phyloP scores from a whole-genome alignment of 2,329 filamentous ascomycete genomes.

The Beauveria caledonica region DNA sequence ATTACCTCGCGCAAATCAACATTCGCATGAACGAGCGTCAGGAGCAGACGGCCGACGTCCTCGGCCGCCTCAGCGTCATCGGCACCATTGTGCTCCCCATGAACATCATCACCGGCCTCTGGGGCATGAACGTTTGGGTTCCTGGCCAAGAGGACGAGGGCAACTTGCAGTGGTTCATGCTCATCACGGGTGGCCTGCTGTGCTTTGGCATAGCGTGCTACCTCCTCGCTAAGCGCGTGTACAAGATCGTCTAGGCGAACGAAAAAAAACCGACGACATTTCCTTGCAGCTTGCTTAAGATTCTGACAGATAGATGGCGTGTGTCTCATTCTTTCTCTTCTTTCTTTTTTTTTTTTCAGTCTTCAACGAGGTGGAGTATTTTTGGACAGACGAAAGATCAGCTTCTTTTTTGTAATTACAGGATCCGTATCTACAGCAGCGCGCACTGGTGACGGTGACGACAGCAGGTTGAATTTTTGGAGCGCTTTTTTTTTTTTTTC shows the following conservation, averaged over 20 bases:
- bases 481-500: background rate
- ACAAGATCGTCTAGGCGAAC: conserved; percentile 59
- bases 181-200: conserved; percentile 65
- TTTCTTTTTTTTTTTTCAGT: background rate
- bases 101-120: conserved; percentile 98
- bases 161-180: conserved; percentile 67
- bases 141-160: conserved; percentile 79
- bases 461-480: background rate
- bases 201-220: conserved; percentile 75
- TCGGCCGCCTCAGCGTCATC: conserved; percentile 89
- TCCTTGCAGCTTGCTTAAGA: background rate
- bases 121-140: conserved; percentile 98
- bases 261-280: background rate
- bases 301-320: background rate
- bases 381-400: background rate
- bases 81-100: conserved; percentile 96
- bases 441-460: too few species aligned
- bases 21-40: conserved; percentile 98
- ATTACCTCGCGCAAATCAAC: conserved; percentile 99
- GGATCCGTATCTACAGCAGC: too few species aligned
- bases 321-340: background rate
- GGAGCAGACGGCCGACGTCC: conserved; percentile 88
- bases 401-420: background rate
- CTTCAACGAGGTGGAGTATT: background rate
- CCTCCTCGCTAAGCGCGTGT: conserved; percentile 73